Evolutionary conservation across 73 alveolate species (phyloP), one percentile per base, ranked within the genome.

Genomic region (Paramecium biaurelia): DNA sequence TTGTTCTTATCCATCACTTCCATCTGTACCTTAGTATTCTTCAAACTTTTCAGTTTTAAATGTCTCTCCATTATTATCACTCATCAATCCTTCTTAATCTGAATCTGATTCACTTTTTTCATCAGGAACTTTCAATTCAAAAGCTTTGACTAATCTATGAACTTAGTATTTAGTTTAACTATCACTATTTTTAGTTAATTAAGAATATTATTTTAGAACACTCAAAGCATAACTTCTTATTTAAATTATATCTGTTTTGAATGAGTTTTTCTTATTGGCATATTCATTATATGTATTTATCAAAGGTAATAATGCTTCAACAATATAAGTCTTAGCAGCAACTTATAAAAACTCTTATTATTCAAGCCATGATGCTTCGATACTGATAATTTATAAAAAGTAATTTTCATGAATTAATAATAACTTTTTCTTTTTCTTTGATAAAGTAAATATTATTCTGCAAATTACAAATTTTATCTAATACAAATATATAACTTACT

Each of bases 311-410:
- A 79, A 9, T 18, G 49, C 74, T 5, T 79, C 90, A 20, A 47
- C 37, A 14, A 79, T 45, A 9, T 79, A 79, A 23, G 9, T 38
- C 20, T 24, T 79, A 34, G 90, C 90, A 41, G 32, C 15, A 1
- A 8, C 2, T 21, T 42, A 12, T 43, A 79, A 43, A 15, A 4
- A 23, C 15, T 23, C 32, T 79, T 79, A 79, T 9, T 79, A 41
- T 24, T 32, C 45, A 23, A 79, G 43, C 90, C 90, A 79, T 8
- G 42, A 41, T 11, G 90, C 74, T 47, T 79, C 90, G 12, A 79
- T 79, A 41, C 45, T 43, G 20, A 79, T 24, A 3, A 79, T 79
- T 43, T 79, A 12, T 14, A 43, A 23, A 23, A 79, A 18, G 28
- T 18, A 43, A 30, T 18, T 18, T 7, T 79, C 74, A 79, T 42